phyloP scores from a whole-genome alignment of 805 yeast genomes.

The Yarrowia bubula region DNA sequence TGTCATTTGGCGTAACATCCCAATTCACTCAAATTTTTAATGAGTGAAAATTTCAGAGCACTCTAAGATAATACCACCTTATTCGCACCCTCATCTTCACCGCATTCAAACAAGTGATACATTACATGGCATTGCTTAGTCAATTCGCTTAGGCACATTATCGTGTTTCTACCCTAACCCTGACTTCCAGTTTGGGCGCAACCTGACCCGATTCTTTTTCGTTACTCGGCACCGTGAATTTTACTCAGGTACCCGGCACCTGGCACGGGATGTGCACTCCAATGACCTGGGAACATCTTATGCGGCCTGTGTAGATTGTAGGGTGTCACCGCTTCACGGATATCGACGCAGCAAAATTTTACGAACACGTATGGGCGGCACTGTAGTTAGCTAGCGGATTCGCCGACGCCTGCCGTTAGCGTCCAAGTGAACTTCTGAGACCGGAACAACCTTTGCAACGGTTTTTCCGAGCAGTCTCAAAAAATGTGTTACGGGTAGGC shows the following conservation, averaged over 20 bases:
- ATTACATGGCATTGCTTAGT: neutral
- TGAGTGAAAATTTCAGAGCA: too few species aligned
- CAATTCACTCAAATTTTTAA: too few species aligned
- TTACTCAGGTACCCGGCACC: neutral
- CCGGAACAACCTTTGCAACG: slow-evolving; percentile 22
- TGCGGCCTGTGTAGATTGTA: neutral
- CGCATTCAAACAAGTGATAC: neutral
- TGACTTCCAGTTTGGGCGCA: neutral
- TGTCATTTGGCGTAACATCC: too few species aligned
- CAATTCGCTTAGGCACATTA: slow-evolving; percentile 14
- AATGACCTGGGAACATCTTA: neutral
- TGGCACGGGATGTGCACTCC: slow-evolving; percentile 2
- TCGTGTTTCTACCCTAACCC: neutral
- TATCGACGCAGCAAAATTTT: neutral
- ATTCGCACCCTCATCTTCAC: too few species aligned
- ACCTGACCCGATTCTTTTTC: neutral
- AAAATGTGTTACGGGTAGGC: neutral
- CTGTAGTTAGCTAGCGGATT: neutral
- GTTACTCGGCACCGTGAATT: slow-evolving; percentile 1
- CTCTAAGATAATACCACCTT: too few species aligned
- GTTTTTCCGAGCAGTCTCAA: slow-evolving; percentile 4
- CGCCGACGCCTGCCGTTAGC: slow-evolving; percentile 25
- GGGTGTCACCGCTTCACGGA: neutral
- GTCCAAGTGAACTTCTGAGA: slow-evolving; percentile 6
- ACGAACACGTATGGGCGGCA: neutral